A percentile compares a stretch with the other conserved stretches of the same genome.
Conservation (phyloP, 257 asterid species). For the Solanum etuberosum region DNA sequence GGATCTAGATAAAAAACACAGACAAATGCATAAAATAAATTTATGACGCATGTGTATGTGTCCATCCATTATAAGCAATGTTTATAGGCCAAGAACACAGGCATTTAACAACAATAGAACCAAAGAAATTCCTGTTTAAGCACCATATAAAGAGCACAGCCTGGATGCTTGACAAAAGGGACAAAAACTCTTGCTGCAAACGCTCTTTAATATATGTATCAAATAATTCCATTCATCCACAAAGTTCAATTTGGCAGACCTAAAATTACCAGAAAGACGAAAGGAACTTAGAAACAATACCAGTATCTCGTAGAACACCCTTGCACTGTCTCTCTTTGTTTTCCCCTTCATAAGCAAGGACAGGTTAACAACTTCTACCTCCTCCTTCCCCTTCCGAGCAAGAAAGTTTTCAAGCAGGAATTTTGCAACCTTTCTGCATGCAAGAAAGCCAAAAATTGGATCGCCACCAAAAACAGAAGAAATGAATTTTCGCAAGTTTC, state of each 20-base stretch:
- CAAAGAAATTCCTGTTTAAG: not conserved
- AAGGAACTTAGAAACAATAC: conserved; percentile 18
- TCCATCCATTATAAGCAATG: not conserved
- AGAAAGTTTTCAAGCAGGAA: conserved; percentile 34
- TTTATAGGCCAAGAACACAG: not conserved
- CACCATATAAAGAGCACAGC: not conserved
- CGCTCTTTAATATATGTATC: not conserved
- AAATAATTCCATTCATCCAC: not conserved
- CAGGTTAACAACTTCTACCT: conserved; percentile 31
- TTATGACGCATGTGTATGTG: not conserved
- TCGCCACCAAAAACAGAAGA: not conserved
- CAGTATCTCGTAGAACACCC: conserved; percentile 70
- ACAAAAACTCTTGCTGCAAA: not conserved
- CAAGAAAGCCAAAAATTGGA: not conserved
- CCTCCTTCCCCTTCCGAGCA: conserved; percentile 18
- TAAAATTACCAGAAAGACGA: not conserved
- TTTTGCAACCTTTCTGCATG: conserved; percentile 37
- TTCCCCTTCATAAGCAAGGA: conserved; percentile 30
- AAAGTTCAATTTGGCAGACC: not conserved
- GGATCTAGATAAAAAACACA: not conserved
- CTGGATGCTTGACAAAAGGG: not conserved
- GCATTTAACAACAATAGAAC: not conserved
- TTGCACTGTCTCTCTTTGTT: conserved; percentile 54
- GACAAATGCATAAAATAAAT: not conserved
- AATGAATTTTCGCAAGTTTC: not conserved